Evolutionary conservation across 257 asterid species (phyloP), one percentile per base, ranked within the genome.

Genomic region (Marsdenia floribunda): DNA sequence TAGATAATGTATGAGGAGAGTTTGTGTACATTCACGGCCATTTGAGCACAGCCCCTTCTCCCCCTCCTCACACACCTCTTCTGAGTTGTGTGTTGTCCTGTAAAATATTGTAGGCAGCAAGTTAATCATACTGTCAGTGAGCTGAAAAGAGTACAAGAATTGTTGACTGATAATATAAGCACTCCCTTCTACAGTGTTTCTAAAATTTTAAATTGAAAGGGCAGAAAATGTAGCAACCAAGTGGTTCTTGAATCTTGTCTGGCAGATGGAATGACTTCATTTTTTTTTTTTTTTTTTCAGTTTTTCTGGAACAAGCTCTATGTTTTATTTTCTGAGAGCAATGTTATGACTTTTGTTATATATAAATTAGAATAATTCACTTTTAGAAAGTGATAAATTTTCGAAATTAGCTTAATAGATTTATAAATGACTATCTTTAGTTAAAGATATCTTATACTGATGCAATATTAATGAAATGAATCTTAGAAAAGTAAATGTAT

Each of bases 21-120:
- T 57, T 68, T 76, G 59, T 49, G 33, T 47, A 64, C 47, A 64
- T 72, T 72, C 37, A 47, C 57, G 10, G 60, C 33, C 59, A 24
- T 59, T 52, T 6, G 42, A 71, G 3, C 7, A 19, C 22, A 10
- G 5, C 8, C 63, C 38, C 26, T 72, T 60, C 46, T 37, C n/a
- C 38, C 53, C 29, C 61, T 0, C 2, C 6, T 21, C 33, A 5
- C 19, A 0, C 21, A 0, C 26, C 4, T 10, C 50, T 35, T 19
- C 14, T 6, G 47, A 19, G 26, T 21, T 21, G 29, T 35, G 12
- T 53, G 40, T 71, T 55, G 5, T 53, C 74, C 65, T 71, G 75
- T 71, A 71, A 53, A 9, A 71, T 71, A 37, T 33, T 14, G 65
- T 71, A 16, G 33, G 63, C 74, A 2, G 58, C 50, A 19, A 33